Percentiles rank a stretch among this genome's conserved stretches.
Conservation (phyloP, 2,329 filamentous ascomycete genomes). For the Colletotrichum sp. region DNA sequence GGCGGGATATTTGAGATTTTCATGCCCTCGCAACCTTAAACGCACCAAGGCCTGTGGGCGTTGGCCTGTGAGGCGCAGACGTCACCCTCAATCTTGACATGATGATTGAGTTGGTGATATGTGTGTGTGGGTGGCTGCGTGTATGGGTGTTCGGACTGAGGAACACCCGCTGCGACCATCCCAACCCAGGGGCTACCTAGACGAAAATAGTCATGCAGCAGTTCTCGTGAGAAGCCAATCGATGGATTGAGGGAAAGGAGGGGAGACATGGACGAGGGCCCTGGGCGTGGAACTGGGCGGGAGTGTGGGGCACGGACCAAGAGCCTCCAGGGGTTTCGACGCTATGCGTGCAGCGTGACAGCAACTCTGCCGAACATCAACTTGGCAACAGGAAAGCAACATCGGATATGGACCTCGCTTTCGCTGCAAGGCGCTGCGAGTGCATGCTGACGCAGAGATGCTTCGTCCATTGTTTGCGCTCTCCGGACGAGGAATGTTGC, state of each 20-base stretch:
- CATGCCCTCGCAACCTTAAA: neutral
- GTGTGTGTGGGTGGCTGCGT: neutral
- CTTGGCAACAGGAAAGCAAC: neutral
- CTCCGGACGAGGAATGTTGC: neutral
- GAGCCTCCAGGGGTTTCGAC: neutral
- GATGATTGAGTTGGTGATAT: neutral
- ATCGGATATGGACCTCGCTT: neutral
- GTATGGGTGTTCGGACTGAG: neutral
- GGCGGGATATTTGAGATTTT: neutral
- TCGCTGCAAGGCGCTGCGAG: neutral
- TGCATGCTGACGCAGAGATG: neutral
- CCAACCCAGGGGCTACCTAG: neutral
- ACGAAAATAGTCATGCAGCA: conserved; percentile 5
- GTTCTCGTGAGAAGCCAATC: neutral
- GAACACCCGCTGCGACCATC: conserved; percentile 5
- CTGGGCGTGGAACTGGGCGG: neutral
- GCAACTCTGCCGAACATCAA: conserved; percentile 14
- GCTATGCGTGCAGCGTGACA: neutral
- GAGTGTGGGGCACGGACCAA: conserved; percentile 5
- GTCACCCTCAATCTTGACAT: neutral
- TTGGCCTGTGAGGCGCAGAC: neutral
- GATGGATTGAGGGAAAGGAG: neutral
- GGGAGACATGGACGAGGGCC: neutral
- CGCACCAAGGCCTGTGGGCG: neutral
- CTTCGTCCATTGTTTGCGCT: neutral